Percentiles rank a stretch among this genome's conserved stretches.
phyloP scores from a whole-genome alignment of 331 rosid species.

The Malus hybrid region DNA sequence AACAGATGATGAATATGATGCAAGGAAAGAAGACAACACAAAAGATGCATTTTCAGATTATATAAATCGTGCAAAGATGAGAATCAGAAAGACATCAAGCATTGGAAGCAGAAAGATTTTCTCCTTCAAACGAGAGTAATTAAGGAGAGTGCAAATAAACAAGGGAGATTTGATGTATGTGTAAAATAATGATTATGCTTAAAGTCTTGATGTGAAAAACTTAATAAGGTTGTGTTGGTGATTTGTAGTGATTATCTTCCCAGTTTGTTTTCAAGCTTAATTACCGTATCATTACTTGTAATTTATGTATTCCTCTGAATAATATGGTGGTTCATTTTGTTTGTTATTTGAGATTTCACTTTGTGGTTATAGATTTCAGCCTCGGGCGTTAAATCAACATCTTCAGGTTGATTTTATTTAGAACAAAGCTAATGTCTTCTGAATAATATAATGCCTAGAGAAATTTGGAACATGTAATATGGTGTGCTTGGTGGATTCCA shows the following conservation, averaged over 20 bases:
- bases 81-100: not conserved
- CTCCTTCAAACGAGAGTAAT: slow-evolving; percentile 4
- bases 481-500: not conserved
- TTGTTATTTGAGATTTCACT: not conserved
- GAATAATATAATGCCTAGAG: not conserved
- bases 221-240: not conserved
- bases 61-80: slow-evolving; percentile 14
- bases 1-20: not conserved
- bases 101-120: slow-evolving; percentile 5
- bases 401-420: not conserved
- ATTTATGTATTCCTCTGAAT: not conserved
- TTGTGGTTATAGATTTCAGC: too few relatives aligned
- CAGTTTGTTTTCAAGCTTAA: not conserved
- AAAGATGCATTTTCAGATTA: slow-evolving; percentile 12
- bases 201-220: not conserved
- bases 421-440: not conserved
- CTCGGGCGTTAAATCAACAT: not conserved
- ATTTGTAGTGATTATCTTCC: not conserved
- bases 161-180: too few relatives aligned
- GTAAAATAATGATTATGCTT: not conserved
- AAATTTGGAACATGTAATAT: not conserved
- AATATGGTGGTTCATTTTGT: not conserved
- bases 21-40: not conserved
- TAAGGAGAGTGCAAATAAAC: too few relatives aligned
- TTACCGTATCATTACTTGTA: not conserved